These are phyloP conservation scores for Pichia terricola DNA, from an alignment of 1,139 yeast genomes.

Conservation along the genomic window DNA sequence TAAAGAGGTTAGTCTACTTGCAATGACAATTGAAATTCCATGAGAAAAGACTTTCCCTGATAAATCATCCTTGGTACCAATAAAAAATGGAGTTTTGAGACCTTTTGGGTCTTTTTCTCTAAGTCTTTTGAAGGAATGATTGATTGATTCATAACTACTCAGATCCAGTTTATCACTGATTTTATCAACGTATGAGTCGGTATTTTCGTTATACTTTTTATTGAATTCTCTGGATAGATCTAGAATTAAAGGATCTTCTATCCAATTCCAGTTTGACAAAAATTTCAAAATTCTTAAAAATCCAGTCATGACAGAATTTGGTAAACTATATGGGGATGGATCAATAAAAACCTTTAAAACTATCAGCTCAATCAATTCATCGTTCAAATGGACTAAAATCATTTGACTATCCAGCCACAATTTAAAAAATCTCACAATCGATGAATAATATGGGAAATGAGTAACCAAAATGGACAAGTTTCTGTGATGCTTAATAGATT, in stretches of 20 bases:
- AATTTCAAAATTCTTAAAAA: conserved; percentile 66
- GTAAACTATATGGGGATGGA: conserved; percentile 71
- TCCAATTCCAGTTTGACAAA: conserved; percentile 89
- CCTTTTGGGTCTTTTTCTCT: conserved; percentile 78
- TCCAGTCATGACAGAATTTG: conserved; percentile 72
- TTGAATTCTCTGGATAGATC: conserved; percentile 48
- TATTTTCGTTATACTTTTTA: conserved; percentile 15
- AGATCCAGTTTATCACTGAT: conserved; percentile 58
- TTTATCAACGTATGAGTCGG: conserved; percentile 31
- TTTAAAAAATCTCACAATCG: conserved; percentile 77
- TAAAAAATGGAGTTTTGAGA: conserved; percentile 66
- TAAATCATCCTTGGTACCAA: conserved; percentile 73
- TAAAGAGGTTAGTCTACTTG: conserved; percentile 79
- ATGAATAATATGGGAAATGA: conserved; percentile 65
- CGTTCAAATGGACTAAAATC: conserved; percentile 57
- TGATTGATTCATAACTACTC: conserved; percentile 52
- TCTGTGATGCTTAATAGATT: conserved; percentile 74
- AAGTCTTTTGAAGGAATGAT: conserved; percentile 52
- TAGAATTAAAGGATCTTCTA: conserved; percentile 69
- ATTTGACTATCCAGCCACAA: conserved; percentile 75
- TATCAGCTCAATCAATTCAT: conserved; percentile 72
- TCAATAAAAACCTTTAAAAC: conserved; percentile 82
- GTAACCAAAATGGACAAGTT: conserved; percentile 62
- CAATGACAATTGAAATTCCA: conserved; percentile 56
- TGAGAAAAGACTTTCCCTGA: conserved; percentile 81